A percentile compares a stretch with the other conserved stretches of the same genome.
phyloP scores from a whole-genome alignment of 2,329 filamentous ascomycete species.

The Botrytis medusae region DNA sequence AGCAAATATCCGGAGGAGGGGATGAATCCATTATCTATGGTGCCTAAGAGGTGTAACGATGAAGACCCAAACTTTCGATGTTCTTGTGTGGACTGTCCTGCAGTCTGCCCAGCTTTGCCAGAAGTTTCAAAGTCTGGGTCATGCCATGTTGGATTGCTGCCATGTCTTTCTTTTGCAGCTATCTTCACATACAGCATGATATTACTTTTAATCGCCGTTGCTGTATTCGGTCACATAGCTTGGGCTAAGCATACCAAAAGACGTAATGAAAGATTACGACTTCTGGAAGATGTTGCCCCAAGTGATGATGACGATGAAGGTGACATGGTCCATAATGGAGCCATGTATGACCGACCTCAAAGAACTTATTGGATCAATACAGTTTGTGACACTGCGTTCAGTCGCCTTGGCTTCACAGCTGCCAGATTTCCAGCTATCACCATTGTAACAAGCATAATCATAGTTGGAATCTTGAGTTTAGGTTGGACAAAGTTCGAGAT shows the following conservation, averaged over 20 bases:
- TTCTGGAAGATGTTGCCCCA: conserved; percentile 79
- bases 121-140: conserved; percentile 66
- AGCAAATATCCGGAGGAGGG: conserved; percentile 58
- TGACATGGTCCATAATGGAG: conserved; percentile 73
- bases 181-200: conserved; percentile 82
- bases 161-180: conserved; percentile 89
- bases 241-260: conserved; percentile 72
- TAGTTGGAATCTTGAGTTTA: conserved; percentile 76
- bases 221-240: conserved; percentile 70
- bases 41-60: conserved; percentile 84
- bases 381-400: conserved; percentile 77
- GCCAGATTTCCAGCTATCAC: conserved; percentile 83
- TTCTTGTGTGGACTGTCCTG: conserved; percentile 89
- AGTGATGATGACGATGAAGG: conserved; percentile 95
- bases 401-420: conserved; percentile 73
- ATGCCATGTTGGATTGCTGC: conserved; percentile 84
- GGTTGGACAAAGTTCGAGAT: conserved; percentile 90
- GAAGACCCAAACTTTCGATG: conserved; percentile 83
- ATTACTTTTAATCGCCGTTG: conserved; percentile 64
- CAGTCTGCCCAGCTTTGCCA: conserved; percentile 79
- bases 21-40: conserved; percentile 73
- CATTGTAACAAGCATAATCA: conserved; percentile 70
- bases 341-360: conserved; percentile 75
- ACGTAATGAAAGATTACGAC: conserved; percentile 77
- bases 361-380: conserved; percentile 82